phyloP scores from a whole-genome alignment of 352 stramenopile genomes.

The Thraustochytrium striatum region DNA sequence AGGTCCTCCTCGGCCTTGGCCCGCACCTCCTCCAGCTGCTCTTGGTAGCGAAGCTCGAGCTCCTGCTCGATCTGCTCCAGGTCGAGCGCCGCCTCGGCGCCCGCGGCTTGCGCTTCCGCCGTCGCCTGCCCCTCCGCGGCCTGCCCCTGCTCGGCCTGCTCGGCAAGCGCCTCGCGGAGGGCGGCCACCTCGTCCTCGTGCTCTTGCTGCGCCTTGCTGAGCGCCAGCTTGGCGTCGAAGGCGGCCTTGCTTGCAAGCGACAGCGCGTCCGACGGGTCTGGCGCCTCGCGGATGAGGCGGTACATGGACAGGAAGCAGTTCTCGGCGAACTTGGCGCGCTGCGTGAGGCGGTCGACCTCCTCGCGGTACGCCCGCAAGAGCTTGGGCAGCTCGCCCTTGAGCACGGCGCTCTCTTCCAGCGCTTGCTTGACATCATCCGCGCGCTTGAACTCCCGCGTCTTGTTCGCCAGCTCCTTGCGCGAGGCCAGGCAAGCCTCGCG shows the following conservation, averaged over 20 bases:
- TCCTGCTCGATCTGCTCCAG: conserved; percentile 6
- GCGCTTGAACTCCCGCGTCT: conserved; percentile 73
- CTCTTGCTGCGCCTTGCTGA: neutral
- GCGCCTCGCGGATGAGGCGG: conserved; percentile 71
- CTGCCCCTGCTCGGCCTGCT: neutral
- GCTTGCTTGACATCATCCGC: conserved; percentile 24
- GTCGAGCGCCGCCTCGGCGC: neutral
- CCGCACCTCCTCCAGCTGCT: conserved; percentile 9
- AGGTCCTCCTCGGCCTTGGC: conserved; percentile 41
- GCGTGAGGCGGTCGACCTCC: conserved; percentile 75
- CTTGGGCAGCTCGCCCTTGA: conserved; percentile 59
- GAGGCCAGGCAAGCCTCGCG: conserved; percentile 52
- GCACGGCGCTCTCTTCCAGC: conserved; percentile 63
- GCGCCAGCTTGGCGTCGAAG: conserved; percentile 16
- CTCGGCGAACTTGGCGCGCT: conserved; percentile 74
- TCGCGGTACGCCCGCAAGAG: conserved; percentile 75
- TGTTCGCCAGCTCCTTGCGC: conserved; percentile 74
- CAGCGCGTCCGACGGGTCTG: conserved; percentile 69
- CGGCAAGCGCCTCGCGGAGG: neutral
- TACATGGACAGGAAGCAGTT: conserved; percentile 78
- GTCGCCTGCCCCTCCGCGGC: too few relatives aligned
- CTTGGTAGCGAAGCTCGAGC: conserved; percentile 20
- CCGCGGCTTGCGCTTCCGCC: neutral
- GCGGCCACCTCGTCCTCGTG: conserved; percentile 16
- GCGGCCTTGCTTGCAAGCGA: neutral